A percentile compares a stretch with the other conserved stretches of the same genome.
Conservation (phyloP, 1,139 yeast species). For the Saccharomycopsis phalli region DNA sequence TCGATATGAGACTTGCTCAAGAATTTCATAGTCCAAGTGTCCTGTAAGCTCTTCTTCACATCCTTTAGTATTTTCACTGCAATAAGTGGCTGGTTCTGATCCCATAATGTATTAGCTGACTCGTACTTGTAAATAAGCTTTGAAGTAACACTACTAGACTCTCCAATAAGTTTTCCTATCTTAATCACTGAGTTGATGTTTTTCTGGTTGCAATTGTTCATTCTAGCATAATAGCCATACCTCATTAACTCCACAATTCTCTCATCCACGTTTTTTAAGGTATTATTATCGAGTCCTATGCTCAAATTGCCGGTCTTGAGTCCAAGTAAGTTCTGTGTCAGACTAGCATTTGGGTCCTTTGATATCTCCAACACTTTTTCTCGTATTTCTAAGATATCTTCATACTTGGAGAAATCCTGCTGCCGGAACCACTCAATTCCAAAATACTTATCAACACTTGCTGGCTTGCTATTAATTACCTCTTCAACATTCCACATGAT, state of each 20-base stretch:
- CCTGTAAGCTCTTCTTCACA: constrained; percentile 3
- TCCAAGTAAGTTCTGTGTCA: constrained; percentile 23
- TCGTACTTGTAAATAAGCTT: constrained; percentile 33
- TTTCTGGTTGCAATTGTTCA: constrained; percentile 34
- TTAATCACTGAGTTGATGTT: constrained; percentile 42
- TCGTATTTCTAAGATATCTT: constrained; percentile 36
- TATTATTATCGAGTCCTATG: too few relatives aligned
- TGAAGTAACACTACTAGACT: constrained; percentile 5
- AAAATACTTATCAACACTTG: constrained; percentile 17
- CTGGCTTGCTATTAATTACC: constrained; percentile 8
- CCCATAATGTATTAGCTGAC: constrained; percentile 53
- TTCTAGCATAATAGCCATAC: constrained; percentile 35
- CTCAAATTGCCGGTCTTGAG: not conserved
- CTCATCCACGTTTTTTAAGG: too few relatives aligned
- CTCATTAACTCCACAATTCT: constrained; percentile 31
- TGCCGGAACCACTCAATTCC: constrained; percentile 31
- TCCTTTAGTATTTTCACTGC: constrained; percentile 43
- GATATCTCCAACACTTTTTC: constrained; percentile 22
- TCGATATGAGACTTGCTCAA: constrained; percentile 31
- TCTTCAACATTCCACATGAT: constrained; percentile 28
- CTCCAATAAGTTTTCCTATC: constrained; percentile 33
- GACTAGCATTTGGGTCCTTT: constrained; percentile 23
- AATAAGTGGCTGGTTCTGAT: constrained; percentile 42
- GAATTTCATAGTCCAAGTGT: constrained; percentile 9
- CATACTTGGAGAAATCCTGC: constrained; percentile 32